Evolutionary conservation across 495 filamentous ascomycete genomes (phyloP).

Genomic region (Entonaema liquescens): DNA sequence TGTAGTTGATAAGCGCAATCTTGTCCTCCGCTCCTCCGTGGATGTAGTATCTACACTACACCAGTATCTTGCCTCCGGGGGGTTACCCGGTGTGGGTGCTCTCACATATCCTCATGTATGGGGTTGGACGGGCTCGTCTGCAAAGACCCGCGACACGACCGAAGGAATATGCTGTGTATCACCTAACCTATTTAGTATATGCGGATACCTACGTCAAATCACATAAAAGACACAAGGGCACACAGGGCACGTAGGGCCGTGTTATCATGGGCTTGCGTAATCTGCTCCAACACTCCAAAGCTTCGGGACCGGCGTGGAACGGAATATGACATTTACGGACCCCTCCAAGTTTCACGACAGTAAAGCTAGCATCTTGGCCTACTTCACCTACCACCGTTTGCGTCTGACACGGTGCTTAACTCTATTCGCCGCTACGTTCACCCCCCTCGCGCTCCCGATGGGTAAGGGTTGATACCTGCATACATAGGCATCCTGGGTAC

Average conservation of each 20-base stretch:
- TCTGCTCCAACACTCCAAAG: constrained; percentile 9
- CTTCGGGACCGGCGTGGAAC: constrained; percentile 22
- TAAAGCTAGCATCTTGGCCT: constrained; percentile 8
- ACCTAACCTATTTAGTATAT: constrained; percentile 14
- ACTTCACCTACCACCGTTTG: not conserved
- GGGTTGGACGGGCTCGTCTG: constrained; percentile 12
- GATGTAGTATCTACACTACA: not conserved
- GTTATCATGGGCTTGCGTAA: constrained; percentile 25
- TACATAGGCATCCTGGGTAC: not conserved
- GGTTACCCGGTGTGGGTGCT: not conserved
- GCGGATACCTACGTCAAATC: constrained; percentile 13
- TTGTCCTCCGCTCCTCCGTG: constrained; percentile 30
- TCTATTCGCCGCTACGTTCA: constrained; percentile 16
- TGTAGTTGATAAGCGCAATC: constrained; percentile 18
- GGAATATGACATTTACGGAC: constrained; percentile 25
- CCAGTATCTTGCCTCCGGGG: not conserved
- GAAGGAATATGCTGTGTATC: constrained; percentile 21
- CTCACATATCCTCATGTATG: constrained; percentile 2
- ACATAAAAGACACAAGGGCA: not conserved
- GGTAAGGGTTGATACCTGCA: constrained; percentile 30
- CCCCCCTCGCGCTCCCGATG: constrained; percentile 18
- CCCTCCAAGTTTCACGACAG: constrained; percentile 30
- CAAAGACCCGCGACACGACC: constrained; percentile 25
- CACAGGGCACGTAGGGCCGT: constrained; percentile 1
- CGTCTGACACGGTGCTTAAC: not conserved